These are phyloP conservation scores for Geotrichum klebahnii DNA, from an alignment of 1,139 yeast species.

Conservation along the genomic window DNA sequence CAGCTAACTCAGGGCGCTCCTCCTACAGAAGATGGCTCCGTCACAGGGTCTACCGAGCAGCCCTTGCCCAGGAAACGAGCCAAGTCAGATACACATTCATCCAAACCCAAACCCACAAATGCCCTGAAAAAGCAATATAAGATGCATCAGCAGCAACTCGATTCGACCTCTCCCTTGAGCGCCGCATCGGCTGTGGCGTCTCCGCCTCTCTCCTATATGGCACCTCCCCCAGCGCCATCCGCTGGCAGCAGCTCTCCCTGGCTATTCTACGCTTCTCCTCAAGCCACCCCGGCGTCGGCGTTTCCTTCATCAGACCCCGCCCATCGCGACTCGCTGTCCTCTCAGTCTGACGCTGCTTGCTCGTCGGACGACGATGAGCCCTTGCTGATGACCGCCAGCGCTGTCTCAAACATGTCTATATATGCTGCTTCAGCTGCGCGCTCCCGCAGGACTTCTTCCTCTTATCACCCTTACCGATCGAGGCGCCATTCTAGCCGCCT, in stretches of 20 bases:
- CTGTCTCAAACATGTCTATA: background rate
- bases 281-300: constrained; percentile 10
- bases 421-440: background rate
- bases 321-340: constrained; percentile 1
- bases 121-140: constrained; percentile 4
- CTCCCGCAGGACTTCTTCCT: constrained; percentile 19
- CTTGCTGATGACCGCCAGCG: background rate
- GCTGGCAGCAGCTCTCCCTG: background rate
- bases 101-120: background rate
- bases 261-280: constrained; percentile 12
- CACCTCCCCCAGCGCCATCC: background rate
- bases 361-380: constrained; percentile 5
- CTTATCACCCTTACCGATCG: background rate
- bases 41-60: constrained; percentile 55
- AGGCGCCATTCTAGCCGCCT: constrained; percentile 3
- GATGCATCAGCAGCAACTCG: background rate
- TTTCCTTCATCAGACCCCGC: background rate
- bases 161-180: no score
- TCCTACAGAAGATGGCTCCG: constrained; percentile 68
- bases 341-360: background rate
- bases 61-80: constrained; percentile 23
- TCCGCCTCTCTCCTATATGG: background rate
- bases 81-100: constrained; percentile 1
- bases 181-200: constrained; percentile 12
- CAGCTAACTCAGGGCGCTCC: constrained; percentile 73